A percentile compares a stretch with the other conserved stretches of the same genome.
Evolutionary conservation across 352 stramenopile species (phyloP).

Genomic region (Phytophthora tentaculata): DNA sequence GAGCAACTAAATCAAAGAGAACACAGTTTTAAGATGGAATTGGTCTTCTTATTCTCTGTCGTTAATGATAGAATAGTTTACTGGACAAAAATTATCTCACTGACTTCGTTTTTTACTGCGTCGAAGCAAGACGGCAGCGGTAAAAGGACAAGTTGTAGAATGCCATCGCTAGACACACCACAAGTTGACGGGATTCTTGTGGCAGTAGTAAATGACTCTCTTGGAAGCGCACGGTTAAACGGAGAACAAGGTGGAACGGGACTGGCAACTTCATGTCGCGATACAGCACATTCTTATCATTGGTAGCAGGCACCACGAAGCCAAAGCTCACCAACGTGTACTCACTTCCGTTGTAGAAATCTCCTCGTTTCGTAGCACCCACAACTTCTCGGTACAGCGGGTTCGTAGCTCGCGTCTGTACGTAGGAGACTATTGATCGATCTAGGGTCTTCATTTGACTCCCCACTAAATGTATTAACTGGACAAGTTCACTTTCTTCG

Average conservation of each 20-base stretch:
- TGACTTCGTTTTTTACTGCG: not conserved
- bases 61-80: constrained; percentile 5
- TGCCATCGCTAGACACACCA: constrained; percentile 59
- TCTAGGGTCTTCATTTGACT: constrained; percentile 39
- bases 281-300: constrained; percentile 61
- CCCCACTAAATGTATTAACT: constrained; percentile 34
- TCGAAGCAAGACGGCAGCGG: constrained; percentile 34
- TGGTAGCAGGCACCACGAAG: constrained; percentile 60
- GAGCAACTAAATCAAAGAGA: constrained; percentile 66
- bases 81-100: not conserved
- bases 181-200: constrained; percentile 54
- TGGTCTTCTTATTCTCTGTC: constrained; percentile 12
- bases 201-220: constrained; percentile 62
- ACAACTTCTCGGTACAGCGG: constrained; percentile 46
- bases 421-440: constrained; percentile 35
- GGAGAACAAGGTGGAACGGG: constrained; percentile 60
- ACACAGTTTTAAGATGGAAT: not conserved
- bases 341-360: constrained; percentile 57
- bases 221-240: constrained; percentile 60
- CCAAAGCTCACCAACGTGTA: constrained; percentile 67
- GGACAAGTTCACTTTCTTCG: constrained; percentile 39
- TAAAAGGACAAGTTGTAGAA: constrained; percentile 59
- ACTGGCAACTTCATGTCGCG: constrained; percentile 58
- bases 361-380: constrained; percentile 36
- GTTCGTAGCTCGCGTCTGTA: constrained; percentile 37